Conservation (phyloP, 805 yeast genomes). For the Candida corydali region DNA sequence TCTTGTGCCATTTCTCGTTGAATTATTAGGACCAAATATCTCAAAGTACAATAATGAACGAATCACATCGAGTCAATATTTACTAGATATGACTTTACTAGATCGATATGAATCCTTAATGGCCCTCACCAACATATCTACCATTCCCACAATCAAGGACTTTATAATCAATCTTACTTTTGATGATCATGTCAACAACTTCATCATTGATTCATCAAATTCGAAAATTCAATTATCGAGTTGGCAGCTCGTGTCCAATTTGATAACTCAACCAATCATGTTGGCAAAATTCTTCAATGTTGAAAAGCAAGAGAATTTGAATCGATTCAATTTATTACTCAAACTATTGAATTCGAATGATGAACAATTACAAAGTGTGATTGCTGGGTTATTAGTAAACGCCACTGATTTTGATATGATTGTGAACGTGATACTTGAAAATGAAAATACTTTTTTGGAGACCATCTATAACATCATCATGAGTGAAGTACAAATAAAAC, state of each 20-base stretch:
- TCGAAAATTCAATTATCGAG: constrained; percentile 52
- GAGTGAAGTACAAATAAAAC: constrained; percentile 19
- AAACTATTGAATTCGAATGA: constrained; percentile 32
- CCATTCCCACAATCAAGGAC: constrained; percentile 38
- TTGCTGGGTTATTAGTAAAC: constrained; percentile 38
- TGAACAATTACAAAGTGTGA: constrained; percentile 22
- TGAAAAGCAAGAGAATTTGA: constrained; percentile 20
- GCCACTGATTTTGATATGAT: constrained; percentile 39
- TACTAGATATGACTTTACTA: constrained; percentile 28
- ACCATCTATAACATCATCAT: constrained; percentile 19
- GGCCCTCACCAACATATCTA: constrained; percentile 66
- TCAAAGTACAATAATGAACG: constrained; percentile 17
- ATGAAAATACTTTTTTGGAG: constrained; percentile 15
- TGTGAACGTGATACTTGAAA: constrained; percentile 18
- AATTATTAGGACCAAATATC: constrained; percentile 36
- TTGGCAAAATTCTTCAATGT: constrained; percentile 60
- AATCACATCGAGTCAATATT: constrained; percentile 13
- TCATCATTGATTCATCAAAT: constrained; percentile 32
- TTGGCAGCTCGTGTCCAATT: constrained; percentile 61
- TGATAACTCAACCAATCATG: constrained; percentile 39
- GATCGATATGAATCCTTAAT: constrained; percentile 55
- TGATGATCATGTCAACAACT: constrained; percentile 43
- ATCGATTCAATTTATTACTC: constrained; percentile 26
- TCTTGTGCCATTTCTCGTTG: constrained; percentile 46
- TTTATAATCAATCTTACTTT: constrained; percentile 41